Percentiles rank a stretch among this genome's conserved stretches.
These are phyloP conservation scores for Debaryomyces udenii DNA, from an alignment of 1,139 yeast genomes.

Conservation along the genomic window DNA sequence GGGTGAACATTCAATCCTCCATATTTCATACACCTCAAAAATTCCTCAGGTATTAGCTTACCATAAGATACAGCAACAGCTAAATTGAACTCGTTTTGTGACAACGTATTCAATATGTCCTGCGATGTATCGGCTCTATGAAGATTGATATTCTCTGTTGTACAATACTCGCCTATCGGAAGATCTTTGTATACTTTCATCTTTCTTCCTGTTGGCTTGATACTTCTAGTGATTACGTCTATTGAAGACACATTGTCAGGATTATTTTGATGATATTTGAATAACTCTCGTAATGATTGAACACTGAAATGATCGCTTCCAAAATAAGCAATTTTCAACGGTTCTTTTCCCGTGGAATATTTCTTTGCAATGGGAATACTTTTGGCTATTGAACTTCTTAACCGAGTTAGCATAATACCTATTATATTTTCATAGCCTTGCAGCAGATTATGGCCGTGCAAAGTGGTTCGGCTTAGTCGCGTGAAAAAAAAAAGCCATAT, in stretches of 20 bases:
- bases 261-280: constrained; percentile 30
- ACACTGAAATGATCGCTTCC: constrained; percentile 83
- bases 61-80: constrained; percentile 94
- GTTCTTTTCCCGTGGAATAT: constrained; percentile 4
- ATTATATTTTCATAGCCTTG: background rate
- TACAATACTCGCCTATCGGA: constrained; percentile 55
- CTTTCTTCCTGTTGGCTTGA: constrained; percentile 75
- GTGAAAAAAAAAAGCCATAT: constrained; percentile 1
- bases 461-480: constrained; percentile 1
- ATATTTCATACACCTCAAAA: constrained; percentile 49
- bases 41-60: constrained; percentile 64
- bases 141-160: constrained; percentile 34
- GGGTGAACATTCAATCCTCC: constrained; percentile 95
- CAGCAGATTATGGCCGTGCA: background rate
- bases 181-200: constrained; percentile 50
- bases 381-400: background rate
- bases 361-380: background rate
- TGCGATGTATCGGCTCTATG: constrained; percentile 59
- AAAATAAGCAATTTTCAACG: constrained; percentile 59
- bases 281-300: constrained; percentile 52
- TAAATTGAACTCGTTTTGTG: constrained; percentile 47
- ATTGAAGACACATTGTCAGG: constrained; percentile 43
- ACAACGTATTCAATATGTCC: constrained; percentile 49
- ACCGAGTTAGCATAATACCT: background rate
- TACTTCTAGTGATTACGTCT: constrained; percentile 66